Base-by-base conservation (phyloP, 2,329 filamentous ascomycete genomes). In the Nothophaeocryptopus gaeumannii region DNA sequence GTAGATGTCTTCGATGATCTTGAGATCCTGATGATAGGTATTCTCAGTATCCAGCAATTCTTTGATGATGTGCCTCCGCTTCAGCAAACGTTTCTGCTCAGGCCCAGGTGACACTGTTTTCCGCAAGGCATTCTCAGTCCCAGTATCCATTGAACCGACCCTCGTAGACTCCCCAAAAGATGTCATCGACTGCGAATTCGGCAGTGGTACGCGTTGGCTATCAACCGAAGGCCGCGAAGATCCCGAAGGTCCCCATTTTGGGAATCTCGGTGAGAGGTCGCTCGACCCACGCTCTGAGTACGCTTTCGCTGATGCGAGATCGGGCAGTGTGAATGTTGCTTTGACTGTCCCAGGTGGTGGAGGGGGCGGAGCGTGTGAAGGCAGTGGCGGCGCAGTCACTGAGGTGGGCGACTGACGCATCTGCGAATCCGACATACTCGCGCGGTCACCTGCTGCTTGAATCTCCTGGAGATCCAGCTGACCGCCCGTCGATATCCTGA, bases 1-100 rank as follows among this genome's bases (percentile, higher is more conserved):
- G 77, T 97, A 99, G 47, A 99, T 97, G 65, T 97, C 91, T 64
- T 95, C 89, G 2, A 96, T 86, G 45, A 99, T 92, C 67, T 91
- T 96, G 89, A 99, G 92, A 67, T 99, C 93, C 56, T 89, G 83
- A 49, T 95, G 84, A 70, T 95, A 97, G 5, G 86, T 84, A 40
- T 89, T 84, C 67, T 99, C 93, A 0, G 93, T 99, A 63, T 96
- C 90, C 39, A 96, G 80, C 33, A 99, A 76, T 69, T 99, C 93
- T 65, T 92, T 91, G 62, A 97, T 86, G 40, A 95, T 83, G 66
- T 95, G 83, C 47, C 86, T 83, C 14, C 93, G 86, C 66, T 92
- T 87, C 42, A 82, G 81, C 8, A 97, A 75, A n/a, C 87, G 83
- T 53, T 86, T 85, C 53, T 80, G 80, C 56, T 86, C 67, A 10